phyloP scores from a whole-genome alignment of 2,329 filamentous ascomycete genomes.

The Alternaria burnsii region DNA sequence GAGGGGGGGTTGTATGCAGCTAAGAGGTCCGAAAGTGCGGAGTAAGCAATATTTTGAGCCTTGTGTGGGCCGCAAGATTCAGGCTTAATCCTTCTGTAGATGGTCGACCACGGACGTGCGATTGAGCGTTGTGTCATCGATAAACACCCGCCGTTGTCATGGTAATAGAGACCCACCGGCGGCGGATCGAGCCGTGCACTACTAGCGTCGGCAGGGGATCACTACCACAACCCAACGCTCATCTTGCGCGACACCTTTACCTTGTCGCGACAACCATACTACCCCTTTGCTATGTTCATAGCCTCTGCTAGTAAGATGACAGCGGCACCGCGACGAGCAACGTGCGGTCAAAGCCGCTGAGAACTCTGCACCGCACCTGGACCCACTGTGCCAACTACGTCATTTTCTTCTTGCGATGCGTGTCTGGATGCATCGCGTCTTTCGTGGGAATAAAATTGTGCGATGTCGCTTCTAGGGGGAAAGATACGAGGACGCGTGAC shows the following conservation, averaged over 20 bases:
- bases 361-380: neutral
- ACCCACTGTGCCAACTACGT: slow-evolving; percentile 2
- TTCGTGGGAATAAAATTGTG: neutral
- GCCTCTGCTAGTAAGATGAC: neutral
- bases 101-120: slow-evolving; percentile 14
- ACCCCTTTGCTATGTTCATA: slow-evolving; percentile 5
- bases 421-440: neutral
- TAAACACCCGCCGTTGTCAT: slow-evolving; percentile 30
- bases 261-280: slow-evolving; percentile 10
- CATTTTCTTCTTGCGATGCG: slow-evolving; percentile 1
- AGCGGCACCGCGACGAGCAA: slow-evolving; percentile 14
- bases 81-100: slow-evolving; percentile 18
- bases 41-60: slow-evolving; percentile 33
- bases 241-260: slow-evolving; percentile 15
- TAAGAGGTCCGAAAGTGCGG: slow-evolving; percentile 38
- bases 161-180: slow-evolving; percentile 20
- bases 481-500: slow-evolving; percentile 2
- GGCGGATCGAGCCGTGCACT: slow-evolving; percentile 23
- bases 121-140: slow-evolving; percentile 21
- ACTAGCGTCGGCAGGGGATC: slow-evolving; percentile 14
- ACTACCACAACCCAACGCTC: slow-evolving; percentile 11
- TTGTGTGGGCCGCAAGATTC: slow-evolving; percentile 37
- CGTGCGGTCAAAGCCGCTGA: slow-evolving; percentile 1
- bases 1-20: slow-evolving; percentile 37
- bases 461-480: neutral